Evolutionary conservation across 2,329 filamentous ascomycete species (phyloP).

Genomic region (Shiraia sp.): DNA sequence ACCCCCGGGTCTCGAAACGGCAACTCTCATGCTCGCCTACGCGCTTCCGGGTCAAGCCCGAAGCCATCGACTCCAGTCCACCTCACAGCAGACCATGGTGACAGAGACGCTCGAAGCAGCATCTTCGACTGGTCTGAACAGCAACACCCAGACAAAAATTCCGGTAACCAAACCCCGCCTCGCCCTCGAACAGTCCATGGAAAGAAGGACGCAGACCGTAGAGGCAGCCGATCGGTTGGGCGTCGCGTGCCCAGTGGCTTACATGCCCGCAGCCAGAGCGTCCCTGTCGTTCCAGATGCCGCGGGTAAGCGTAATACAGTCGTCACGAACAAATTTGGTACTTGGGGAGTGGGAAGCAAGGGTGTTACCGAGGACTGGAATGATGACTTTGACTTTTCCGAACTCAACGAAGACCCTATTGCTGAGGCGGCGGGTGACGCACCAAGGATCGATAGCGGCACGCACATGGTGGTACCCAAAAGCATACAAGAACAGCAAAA

Average conservation of each 20-base stretch:
- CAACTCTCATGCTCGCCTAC: slow-evolving; percentile 37
- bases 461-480: slow-evolving; percentile 72
- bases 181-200: slow-evolving; percentile 76
- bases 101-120: slow-evolving; percentile 60
- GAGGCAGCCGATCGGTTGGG: slow-evolving; percentile 69
- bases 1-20: slow-evolving; percentile 38
- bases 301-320: slow-evolving; percentile 58
- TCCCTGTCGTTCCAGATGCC: slow-evolving; percentile 69
- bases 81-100: slow-evolving; percentile 38
- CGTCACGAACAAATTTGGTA: slow-evolving; percentile 72
- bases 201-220: slow-evolving; percentile 71
- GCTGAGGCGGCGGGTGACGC: slow-evolving; percentile 40
- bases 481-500: slow-evolving; percentile 81
- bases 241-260: slow-evolving; percentile 70
- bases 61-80: slow-evolving; percentile 46
- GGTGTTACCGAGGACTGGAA: slow-evolving; percentile 86
- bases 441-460: slow-evolving; percentile 50
- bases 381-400: slow-evolving; percentile 81
- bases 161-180: slow-evolving; percentile 60
- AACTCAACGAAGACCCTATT: slow-evolving; percentile 48
- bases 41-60: slow-evolving; percentile 38
- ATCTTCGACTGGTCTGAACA: slow-evolving; percentile 81
- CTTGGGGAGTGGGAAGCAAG: slow-evolving; percentile 80
- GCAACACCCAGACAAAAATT: slow-evolving; percentile 62
- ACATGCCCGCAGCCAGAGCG: slow-evolving; percentile 80